phyloP scores from a whole-genome alignment of 2,329 filamentous ascomycete genomes.

The Seiridium unicorne region DNA sequence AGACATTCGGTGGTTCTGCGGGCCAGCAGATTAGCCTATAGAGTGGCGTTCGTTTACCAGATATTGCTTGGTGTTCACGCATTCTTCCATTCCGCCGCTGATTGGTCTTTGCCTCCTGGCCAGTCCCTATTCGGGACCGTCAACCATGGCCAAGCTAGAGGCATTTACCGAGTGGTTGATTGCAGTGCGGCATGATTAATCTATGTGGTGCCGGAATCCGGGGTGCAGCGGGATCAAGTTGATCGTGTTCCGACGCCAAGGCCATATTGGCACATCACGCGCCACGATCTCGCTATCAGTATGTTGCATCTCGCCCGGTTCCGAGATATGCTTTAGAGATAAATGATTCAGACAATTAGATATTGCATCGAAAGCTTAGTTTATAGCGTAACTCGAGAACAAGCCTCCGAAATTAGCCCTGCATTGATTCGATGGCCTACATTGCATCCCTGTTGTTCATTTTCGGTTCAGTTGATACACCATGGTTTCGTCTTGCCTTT shows the following conservation, averaged over 20 bases:
- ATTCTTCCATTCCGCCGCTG: neutral
- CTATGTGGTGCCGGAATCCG: slow-evolving; percentile 3
- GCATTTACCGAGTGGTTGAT: neutral
- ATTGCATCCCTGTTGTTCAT: too few species aligned
- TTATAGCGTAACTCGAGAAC: too few species aligned
- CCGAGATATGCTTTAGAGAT: too few species aligned
- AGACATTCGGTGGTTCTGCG: neutral
- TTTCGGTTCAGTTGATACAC: too few species aligned
- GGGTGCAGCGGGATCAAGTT: neutral
- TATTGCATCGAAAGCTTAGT: too few species aligned
- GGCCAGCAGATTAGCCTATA: neutral
- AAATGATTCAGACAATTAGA: too few species aligned
- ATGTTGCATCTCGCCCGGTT: too few species aligned
- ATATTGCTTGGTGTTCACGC: neutral
- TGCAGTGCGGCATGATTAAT: neutral
- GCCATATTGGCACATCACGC: neutral
- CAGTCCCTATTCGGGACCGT: neutral
- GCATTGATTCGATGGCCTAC: too few species aligned
- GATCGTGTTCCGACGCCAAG: neutral
- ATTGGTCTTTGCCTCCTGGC: neutral
- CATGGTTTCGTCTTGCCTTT: too few species aligned
- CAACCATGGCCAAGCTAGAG: neutral
- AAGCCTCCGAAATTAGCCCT: too few species aligned
- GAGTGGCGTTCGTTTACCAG: neutral
- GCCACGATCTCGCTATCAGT: neutral